These are phyloP conservation scores for Phytophthora nicotianae DNA, from an alignment of 352 stramenopile species.

Conservation along the genomic window DNA sequence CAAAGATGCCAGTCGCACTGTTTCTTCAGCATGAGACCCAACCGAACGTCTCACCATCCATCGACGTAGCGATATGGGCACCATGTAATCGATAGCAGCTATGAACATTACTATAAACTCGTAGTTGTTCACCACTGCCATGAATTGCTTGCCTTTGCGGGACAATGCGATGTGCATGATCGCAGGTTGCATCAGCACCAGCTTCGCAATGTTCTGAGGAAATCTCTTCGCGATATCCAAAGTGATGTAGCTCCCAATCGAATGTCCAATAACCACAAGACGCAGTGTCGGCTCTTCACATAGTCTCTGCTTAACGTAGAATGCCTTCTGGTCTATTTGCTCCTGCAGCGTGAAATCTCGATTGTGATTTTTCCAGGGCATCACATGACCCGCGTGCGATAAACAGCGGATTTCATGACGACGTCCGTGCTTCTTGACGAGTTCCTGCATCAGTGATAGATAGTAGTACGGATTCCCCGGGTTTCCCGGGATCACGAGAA, in stretches of 20 bases:
- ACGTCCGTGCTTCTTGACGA: constrained; percentile 8
- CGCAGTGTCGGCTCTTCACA: constrained; percentile 7
- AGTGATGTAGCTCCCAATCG: constrained; percentile 6
- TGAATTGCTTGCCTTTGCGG: neutral
- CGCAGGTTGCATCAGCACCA: neutral
- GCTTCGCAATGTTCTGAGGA: neutral
- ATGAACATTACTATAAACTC: neutral
- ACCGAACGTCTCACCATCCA: neutral
- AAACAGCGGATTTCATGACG: constrained; percentile 11
- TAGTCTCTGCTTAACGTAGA: constrained; percentile 9
- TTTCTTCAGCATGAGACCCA: neutral
- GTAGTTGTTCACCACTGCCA: neutral
- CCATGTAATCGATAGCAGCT: neutral
- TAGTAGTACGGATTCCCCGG: constrained; percentile 1
- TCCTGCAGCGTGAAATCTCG: constrained; percentile 10
- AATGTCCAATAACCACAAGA: constrained; percentile 5
- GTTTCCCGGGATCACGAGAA: neutral
- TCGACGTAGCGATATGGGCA: neutral
- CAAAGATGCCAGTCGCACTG: neutral
- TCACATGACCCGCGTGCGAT: constrained; percentile 6
- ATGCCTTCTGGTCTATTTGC: constrained; percentile 11
- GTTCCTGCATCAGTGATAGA: constrained; percentile 3
- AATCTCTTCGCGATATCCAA: constrained; percentile 1
- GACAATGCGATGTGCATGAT: neutral
- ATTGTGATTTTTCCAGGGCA: constrained; percentile 15